A percentile compares a stretch with the other conserved stretches of the same genome.
These are phyloP conservation scores for Leccinum solheimii DNA, from an alignment of 1,284 basidiomycete genomes.

Conservation along the genomic window DNA sequence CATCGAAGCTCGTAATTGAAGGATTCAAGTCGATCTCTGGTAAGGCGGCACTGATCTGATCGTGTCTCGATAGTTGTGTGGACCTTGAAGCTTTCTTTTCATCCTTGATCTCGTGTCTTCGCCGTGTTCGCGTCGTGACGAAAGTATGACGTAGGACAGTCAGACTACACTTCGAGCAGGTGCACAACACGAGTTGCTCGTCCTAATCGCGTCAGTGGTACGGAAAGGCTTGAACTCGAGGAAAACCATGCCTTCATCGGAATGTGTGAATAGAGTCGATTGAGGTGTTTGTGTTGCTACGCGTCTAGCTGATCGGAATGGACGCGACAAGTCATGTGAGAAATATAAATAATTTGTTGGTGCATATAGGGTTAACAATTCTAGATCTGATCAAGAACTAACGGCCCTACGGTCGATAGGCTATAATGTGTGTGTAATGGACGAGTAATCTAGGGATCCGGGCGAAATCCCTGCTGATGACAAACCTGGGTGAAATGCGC, in stretches of 20 bases:
- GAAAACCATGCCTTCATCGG: not conserved
- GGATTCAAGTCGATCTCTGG: not conserved
- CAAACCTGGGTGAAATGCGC: not conserved
- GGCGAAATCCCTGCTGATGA: not conserved
- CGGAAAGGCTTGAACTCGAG: not conserved
- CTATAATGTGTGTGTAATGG: not conserved
- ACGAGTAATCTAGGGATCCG: not conserved
- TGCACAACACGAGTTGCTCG: not conserved
- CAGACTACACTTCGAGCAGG: not conserved
- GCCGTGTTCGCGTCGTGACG: not conserved
- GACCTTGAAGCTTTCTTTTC: not conserved
- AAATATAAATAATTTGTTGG: not conserved
- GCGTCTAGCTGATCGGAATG: not conserved
- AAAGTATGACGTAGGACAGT: not conserved
- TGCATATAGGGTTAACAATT: not conserved
- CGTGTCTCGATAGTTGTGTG: not conserved
- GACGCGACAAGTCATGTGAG: not conserved
- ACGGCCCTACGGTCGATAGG: not conserved
- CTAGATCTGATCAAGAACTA: not conserved
- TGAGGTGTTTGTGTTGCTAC: not conserved
- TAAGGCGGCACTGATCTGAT: not conserved
- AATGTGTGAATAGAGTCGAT: not conserved
- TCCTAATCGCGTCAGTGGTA: not conserved
- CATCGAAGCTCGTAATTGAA: not conserved
- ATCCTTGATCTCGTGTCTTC: not conserved